Evolutionary conservation across 2,329 filamentous ascomycete genomes (phyloP), one percentile per base, ranked within the genome.

Genomic region (Madurella mycetomatis): DNA sequence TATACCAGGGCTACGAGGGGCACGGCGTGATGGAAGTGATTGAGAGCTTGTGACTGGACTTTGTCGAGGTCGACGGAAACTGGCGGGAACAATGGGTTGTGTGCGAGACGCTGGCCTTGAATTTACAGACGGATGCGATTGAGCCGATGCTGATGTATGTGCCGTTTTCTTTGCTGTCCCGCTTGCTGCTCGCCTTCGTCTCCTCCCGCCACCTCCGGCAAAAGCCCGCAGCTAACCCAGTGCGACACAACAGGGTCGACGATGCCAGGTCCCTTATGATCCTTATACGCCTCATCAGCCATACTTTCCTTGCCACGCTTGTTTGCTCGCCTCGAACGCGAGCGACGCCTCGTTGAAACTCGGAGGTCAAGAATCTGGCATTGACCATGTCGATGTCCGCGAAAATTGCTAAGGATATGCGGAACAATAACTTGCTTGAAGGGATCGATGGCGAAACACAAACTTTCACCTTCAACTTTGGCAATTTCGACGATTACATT

Each of bases 1-100:
- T 68, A 5, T 74, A 66, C 58, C 76, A 73, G 47, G 71, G 76
- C 56, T 69, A 70, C 42, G 61, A 53, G 5, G 63, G 54, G 8
- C 74, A 72, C 40, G 74, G 73, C 1, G 47, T 63, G 11, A 19
- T 75, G 0, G 73, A 77, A 62, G 58, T 72, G 0, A 31, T 74
- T 4, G 66, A 77, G 57, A 77, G 76, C 43, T 53, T 67, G n/a
- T 32, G 76, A 4, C 57, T 73, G 5, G 69, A 71, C 53, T 70
- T 66, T 43, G 56, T 58, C 1, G 67, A 70, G 49, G 68, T 61
- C 15, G 51, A 61, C 17, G 54, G 53, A 15, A 54, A 66, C 41
- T 67, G 65, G 68, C 62, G 66, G 45, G 66, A 70, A 51, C 65
- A 70, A 57, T 72, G 68, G 69, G 61, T 60, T 13, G 60, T 75